Base-by-base conservation (phyloP, 805 yeast genomes). In the Candida cerambycidarum region DNA sequence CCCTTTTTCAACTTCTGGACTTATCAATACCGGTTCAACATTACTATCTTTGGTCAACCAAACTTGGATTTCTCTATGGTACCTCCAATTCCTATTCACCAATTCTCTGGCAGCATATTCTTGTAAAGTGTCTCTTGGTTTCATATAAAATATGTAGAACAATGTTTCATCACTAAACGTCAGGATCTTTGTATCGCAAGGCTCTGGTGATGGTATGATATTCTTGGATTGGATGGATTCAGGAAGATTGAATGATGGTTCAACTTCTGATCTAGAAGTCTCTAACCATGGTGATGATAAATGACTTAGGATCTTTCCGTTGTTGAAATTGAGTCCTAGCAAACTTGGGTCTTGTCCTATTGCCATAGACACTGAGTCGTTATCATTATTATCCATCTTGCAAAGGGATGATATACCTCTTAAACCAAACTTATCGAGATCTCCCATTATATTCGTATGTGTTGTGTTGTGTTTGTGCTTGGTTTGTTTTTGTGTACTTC, bases 221-320 rank as follows among this genome's bases (percentile, higher is more conserved):
- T 58, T 63, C 29, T 57, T 56, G 17, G 56, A 34, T 36, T 56
- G 60, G n/a, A 69, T 62, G 8, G 62, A 47, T 13, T 68, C 63
- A 2, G 97, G 97, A 32, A 81, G 69, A 35, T 65, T 69, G 61
- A 80, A 90, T 44, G 76, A 74, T 3, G 99, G 99, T 53, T 89
- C 95, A 13, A 92, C 96, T 51, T 86, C 90, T 41, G 90, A 82
- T 55, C 95, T 75, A 7, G 93, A 80, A 1, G 97, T 86, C 58
- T 93, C 98, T 30, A 85, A 75, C 98, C 99, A 92, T 10, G 99
- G 99, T 2, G 96, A 85, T 17, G 95, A 83, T 56, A 92, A 80
- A 6, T 82, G 79, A 50, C 76, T 70, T 21, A 86, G 73, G 25
- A 86, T 61, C 42, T 75, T 71, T 31, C 67, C 70, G 18, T 63